Conservation (phyloP, 2,329 filamentous ascomycete genomes). For the Falciphora oryzae region DNA sequence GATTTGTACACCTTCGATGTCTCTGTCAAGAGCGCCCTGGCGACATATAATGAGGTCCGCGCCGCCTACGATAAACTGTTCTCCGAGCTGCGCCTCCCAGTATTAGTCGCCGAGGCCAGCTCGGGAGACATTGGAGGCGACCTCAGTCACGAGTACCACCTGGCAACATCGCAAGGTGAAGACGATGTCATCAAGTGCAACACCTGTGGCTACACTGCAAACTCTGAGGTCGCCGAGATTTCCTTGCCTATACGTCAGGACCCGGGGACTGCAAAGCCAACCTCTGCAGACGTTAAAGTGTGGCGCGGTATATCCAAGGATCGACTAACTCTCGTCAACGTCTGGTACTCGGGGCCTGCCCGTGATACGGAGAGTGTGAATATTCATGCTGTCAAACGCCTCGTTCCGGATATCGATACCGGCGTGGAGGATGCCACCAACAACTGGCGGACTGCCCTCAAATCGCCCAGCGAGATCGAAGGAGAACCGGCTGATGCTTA, state of each 20-base stretch:
- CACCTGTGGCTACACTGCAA: constrained; percentile 70
- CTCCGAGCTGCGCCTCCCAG: constrained; percentile 74
- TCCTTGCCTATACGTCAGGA: constrained; percentile 14
- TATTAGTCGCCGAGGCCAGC: constrained; percentile 80
- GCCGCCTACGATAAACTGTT: constrained; percentile 72
- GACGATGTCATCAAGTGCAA: constrained; percentile 76
- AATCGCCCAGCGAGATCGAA: background rate
- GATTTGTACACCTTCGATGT: constrained; percentile 94
- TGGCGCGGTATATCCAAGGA: constrained; percentile 66
- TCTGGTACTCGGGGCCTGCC: constrained; percentile 51
- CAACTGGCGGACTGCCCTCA: constrained; percentile 42
- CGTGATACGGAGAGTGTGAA: constrained; percentile 30
- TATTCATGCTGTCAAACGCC: constrained; percentile 56
- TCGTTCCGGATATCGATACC: constrained; percentile 64
- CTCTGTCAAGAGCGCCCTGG: constrained; percentile 59
- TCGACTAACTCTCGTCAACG: constrained; percentile 60
- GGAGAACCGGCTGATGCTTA: background rate
- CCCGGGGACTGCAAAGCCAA: background rate
- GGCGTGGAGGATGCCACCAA: constrained; percentile 53
- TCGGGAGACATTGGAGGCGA: constrained; percentile 95
- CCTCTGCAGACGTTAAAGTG: constrained; percentile 24
- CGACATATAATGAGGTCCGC: constrained; percentile 73
- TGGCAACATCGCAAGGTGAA: constrained; percentile 73
- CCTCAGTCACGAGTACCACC: constrained; percentile 92
- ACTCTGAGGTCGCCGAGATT: constrained; percentile 73